phyloP scores from a whole-genome alignment of 345 rosid genomes.

The Brassica nigra region DNA sequence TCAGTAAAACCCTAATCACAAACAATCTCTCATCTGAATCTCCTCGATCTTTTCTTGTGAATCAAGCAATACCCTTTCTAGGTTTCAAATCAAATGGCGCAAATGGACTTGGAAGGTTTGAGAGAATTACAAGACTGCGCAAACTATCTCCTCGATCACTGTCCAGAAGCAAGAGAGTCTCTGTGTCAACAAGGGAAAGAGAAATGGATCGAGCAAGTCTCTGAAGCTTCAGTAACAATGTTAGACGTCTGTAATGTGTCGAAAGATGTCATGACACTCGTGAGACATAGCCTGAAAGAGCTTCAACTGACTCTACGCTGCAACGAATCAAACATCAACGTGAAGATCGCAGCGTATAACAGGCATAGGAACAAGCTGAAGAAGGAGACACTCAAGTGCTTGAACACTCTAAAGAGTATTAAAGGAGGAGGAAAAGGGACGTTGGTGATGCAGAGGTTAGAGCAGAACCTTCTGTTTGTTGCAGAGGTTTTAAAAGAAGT shows the following conservation, averaged over 20 bases:
- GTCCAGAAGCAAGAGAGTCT: constrained; percentile 52
- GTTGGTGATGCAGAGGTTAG: constrained; percentile 16
- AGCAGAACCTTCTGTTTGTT: constrained; percentile 47
- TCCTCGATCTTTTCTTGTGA: constrained; percentile 6
- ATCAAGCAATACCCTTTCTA: constrained; percentile 8
- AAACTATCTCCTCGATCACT: constrained; percentile 64
- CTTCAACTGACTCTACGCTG: constrained; percentile 53
- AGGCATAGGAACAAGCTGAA: constrained; percentile 56
- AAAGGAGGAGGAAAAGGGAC: constrained; percentile 32
- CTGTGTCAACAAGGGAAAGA: constrained; percentile 46
- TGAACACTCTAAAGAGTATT: constrained; percentile 51
- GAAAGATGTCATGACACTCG: constrained; percentile 59
- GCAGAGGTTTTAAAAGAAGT: constrained; percentile 61
- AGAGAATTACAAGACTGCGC: constrained; percentile 68
- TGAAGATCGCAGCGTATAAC: constrained; percentile 54
- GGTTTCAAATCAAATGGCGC: constrained; percentile 41
- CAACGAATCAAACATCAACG: constrained; percentile 40
- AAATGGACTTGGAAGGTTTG: constrained; percentile 60
- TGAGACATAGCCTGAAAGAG: constrained; percentile 55
- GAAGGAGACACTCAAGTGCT: constrained; percentile 65
- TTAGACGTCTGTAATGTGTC: constrained; percentile 62
- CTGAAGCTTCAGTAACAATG: constrained; percentile 67
- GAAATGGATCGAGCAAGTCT: constrained; percentile 59
- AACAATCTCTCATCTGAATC: background rate
- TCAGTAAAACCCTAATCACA: constrained; percentile 9